Evolutionary conservation across 495 filamentous ascomycete species (phyloP).

Genomic region (Penicillium lagena): DNA sequence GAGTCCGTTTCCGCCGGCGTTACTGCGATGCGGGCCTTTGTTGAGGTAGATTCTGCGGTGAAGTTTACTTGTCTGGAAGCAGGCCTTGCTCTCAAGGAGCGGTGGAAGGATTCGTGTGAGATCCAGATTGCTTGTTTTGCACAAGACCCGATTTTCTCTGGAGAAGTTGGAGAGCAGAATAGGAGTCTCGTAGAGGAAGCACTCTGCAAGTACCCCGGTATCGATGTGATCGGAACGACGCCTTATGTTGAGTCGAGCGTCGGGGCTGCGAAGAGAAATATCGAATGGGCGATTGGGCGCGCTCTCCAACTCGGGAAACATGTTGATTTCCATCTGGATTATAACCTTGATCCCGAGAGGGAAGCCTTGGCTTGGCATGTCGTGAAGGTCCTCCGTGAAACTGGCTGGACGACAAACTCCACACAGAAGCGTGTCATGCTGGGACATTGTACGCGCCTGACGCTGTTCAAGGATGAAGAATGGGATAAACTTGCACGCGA

Average conservation of each 20-base stretch:
- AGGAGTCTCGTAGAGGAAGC: constrained; percentile 45
- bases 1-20: constrained; percentile 63
- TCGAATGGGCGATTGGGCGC: constrained; percentile 53
- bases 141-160: constrained; percentile 63
- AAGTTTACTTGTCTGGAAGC: constrained; percentile 50
- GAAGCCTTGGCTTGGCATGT: constrained; percentile 48
- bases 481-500: constrained; percentile 40
- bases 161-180: constrained; percentile 37
- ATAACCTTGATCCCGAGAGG: constrained; percentile 47
- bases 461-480: constrained; percentile 44
- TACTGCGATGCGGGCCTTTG: constrained; percentile 66
- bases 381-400: constrained; percentile 38
- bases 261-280: constrained; percentile 47
- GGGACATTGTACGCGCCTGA: constrained; percentile 66
- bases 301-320: constrained; percentile 46
- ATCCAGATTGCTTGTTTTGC: constrained; percentile 72
- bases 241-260: constrained; percentile 61
- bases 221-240: constrained; percentile 62
- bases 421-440: constrained; percentile 49
- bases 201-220: constrained; percentile 17
- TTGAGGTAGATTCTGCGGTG: constrained; percentile 65
- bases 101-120: constrained; percentile 47
- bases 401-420: constrained; percentile 34
- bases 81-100: constrained; percentile 49
- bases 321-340: constrained; percentile 71